Base-by-base conservation (phyloP, 148 eudicot genomes). In the Camellia lanceoleosa region DNA sequence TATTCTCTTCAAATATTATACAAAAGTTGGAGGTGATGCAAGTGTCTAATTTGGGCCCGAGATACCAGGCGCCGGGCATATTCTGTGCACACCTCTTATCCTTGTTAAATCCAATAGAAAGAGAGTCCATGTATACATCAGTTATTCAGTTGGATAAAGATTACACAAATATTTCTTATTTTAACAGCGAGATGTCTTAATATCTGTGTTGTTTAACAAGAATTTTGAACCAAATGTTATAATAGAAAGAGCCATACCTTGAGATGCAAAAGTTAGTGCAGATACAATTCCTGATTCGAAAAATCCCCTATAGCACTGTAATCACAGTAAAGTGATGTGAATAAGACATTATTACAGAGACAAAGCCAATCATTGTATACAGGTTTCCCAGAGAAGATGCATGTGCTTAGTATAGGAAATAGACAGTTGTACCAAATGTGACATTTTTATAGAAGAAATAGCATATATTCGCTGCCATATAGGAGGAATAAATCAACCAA, bases 261-360 rank as follows among this genome's bases (percentile, higher is more conserved):
- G 72, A 91, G 92, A 84, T 97, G n/a, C n/a, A n/a, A 96, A 74
- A 86, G 87, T 51, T 89, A n/a, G 87, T 55, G 99, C 97, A 19
- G 99, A 91, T 56, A 93, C 95, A 67, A n/a, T n/a, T 96, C 99
- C 81, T 96, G 98, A 75, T n/a, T 96, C 99, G 59, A n/a, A 96
- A 90, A 54, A 93, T 94, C 18, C 99, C 99, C n/a, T n/a, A n/a
- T n/a, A n/a, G n/a, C 87, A 96, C 60, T 79, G 97, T 95, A 62
- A 96, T 86, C 62, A 89, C 95, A 3, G 99, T n/a, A 97, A 75
- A 96, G 89, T 64, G 99, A 96, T 62, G 99, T 89, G 88, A 96
- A 96, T 76, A 96, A 83, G 9, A 96, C 92, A 60, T 96, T 96
- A 74, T n/a, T 91, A 96, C 65, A 93, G 92, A 51, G 98, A 86